These are phyloP conservation scores for Puccinia triticina DNA, from an alignment of 1,284 basidiomycete genomes.

Conservation along the genomic window DNA sequence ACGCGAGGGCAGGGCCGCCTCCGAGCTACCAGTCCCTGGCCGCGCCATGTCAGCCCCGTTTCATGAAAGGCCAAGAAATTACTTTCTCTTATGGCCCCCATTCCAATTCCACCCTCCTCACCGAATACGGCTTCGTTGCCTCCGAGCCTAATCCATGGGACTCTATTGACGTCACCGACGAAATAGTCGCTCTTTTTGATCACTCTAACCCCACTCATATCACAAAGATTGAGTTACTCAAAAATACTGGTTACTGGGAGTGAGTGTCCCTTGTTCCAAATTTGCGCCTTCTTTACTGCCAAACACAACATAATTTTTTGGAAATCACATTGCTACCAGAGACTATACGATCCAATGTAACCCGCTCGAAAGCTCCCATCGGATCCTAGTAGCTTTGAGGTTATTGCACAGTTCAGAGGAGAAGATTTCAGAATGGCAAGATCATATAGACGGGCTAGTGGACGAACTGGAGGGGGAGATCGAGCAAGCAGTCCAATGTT, in stretches of 20 bases:
- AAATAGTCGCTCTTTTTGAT: constrained; percentile 54
- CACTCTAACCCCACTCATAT: constrained; percentile 49
- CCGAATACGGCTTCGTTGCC: constrained; percentile 57
- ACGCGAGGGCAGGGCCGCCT: background rate
- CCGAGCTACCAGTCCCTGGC: constrained; percentile 34
- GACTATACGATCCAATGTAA: constrained; percentile 45
- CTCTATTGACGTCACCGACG: constrained; percentile 53
- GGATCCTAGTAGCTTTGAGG: constrained; percentile 22
- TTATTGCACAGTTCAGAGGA: constrained; percentile 15
- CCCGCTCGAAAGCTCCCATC: constrained; percentile 22
- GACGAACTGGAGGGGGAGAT: constrained; percentile 20
- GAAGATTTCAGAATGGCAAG: background rate
- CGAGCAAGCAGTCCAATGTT: background rate
- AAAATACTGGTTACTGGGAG: constrained; percentile 21
- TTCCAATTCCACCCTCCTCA: constrained; percentile 54
- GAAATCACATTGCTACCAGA: background rate
- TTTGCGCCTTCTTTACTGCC: too few species aligned
- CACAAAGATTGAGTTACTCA: constrained; percentile 10
- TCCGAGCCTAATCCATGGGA: constrained; percentile 55
- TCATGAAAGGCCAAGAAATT: constrained; percentile 54
- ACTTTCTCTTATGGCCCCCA: constrained; percentile 56
- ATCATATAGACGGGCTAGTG: constrained; percentile 10
- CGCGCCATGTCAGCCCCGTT: constrained; percentile 44
- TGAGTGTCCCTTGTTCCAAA: background rate
- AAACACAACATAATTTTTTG: background rate